Conservation (phyloP, 768 basidiomycete genomes). For the Mycena amicta region DNA sequence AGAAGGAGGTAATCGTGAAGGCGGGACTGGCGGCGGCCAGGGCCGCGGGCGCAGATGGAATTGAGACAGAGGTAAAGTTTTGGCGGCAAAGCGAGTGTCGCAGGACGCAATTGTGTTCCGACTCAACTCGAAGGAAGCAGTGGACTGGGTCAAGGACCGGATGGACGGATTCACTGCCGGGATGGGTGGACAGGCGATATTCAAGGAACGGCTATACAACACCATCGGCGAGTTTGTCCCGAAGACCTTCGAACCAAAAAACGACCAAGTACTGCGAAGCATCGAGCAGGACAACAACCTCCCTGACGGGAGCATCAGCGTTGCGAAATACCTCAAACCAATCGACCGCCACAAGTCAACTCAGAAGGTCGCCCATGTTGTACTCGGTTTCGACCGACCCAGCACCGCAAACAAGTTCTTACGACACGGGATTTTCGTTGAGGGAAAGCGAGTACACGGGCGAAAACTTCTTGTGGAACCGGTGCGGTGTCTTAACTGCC, state of each 20-base stretch:
- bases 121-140: constrained; percentile 9
- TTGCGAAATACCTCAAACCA: constrained; percentile 31
- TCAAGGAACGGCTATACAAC: constrained; percentile 2
- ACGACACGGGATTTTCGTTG: constrained; percentile 10
- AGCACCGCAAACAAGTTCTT: constrained; percentile 20
- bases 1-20: constrained; percentile 19
- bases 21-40: constrained; percentile 1
- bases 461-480: constrained; percentile 22
- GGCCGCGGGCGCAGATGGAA: background rate
- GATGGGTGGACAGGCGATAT: constrained; percentile 14
- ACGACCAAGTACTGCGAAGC: background rate
- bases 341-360: constrained; percentile 1
- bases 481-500: constrained; percentile 21
- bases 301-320: background rate
- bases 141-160: constrained; percentile 20
- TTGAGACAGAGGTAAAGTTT: background rate
- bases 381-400: constrained; percentile 22
- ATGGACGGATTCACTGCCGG: constrained; percentile 11
- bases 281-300: constrained; percentile 24
- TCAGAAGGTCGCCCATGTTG: constrained; percentile 27
- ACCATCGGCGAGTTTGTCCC: constrained; percentile 29
- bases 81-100: constrained; percentile 14
- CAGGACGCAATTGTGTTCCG: constrained; percentile 22
- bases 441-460: constrained; percentile 16
- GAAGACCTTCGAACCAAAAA: constrained; percentile 11